A percentile compares a stretch with the other conserved stretches of the same genome.
phyloP scores from a whole-genome alignment of 2,329 filamentous ascomycete genomes.

The Botrytis cinerea region DNA sequence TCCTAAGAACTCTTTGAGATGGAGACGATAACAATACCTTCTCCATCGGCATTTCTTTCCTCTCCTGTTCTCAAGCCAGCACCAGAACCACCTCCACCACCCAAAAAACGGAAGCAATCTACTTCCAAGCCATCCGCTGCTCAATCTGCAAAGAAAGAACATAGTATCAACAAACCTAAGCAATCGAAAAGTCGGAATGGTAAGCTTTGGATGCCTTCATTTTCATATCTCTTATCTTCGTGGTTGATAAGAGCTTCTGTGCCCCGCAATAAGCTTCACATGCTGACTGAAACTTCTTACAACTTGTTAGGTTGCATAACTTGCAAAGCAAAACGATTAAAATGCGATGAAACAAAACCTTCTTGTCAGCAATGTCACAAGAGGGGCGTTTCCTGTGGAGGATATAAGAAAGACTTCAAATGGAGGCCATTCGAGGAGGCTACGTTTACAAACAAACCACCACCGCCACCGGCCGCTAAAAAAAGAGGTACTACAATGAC shows the following conservation, averaged over 20 bases:
- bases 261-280: slow-evolving; percentile 20
- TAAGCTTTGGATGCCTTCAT: slow-evolving; percentile 46
- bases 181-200: slow-evolving; percentile 76
- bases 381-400: slow-evolving; percentile 65
- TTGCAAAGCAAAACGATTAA: slow-evolving; percentile 71
- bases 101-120: slow-evolving; percentile 35
- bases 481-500: slow-evolving; percentile 34
- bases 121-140: slow-evolving; percentile 30
- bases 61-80: slow-evolving; percentile 41
- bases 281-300: slow-evolving; percentile 28
- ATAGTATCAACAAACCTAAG: slow-evolving; percentile 59
- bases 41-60: slow-evolving; percentile 56
- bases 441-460: slow-evolving; percentile 50
- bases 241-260: slow-evolving; percentile 31
- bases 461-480: slow-evolving; percentile 29
- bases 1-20: slow-evolving; percentile 42
- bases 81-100: slow-evolving; percentile 35
- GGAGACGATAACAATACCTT: slow-evolving; percentile 62
- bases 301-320: slow-evolving; percentile 63
- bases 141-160: slow-evolving; percentile 39
- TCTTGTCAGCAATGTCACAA: slow-evolving; percentile 66
- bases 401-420: slow-evolving; percentile 76
- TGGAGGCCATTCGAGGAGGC: slow-evolving; percentile 71
- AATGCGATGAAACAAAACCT: slow-evolving; percentile 73
- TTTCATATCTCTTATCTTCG: slow-evolving; percentile 33